These are phyloP conservation scores for Pisolithus marmoratus DNA, from an alignment of 768 basidiomycete genomes.

Conservation along the genomic window DNA sequence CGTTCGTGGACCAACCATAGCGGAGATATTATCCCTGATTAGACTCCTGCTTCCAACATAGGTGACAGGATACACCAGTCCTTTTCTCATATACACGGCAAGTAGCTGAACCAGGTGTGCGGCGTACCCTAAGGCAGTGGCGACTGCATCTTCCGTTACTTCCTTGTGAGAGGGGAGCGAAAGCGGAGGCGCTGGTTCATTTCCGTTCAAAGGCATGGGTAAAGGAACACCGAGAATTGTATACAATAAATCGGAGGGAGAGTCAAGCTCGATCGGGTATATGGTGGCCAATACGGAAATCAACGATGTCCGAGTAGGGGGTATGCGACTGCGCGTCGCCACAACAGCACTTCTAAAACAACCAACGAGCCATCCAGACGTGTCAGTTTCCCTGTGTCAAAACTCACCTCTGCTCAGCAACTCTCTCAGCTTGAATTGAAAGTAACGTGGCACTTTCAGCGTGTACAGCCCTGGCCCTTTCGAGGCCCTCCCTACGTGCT, in stretches of 20 bases:
- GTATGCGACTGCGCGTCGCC: constrained; percentile 44
- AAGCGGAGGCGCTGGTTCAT: constrained; percentile 83
- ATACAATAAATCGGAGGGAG: constrained; percentile 82
- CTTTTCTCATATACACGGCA: constrained; percentile 69
- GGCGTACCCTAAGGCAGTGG: constrained; percentile 86
- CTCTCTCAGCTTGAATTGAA: constrained; percentile 26
- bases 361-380: constrained; percentile 10
- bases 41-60: constrained; percentile 87
- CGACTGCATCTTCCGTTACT: constrained; percentile 80
- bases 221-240: constrained; percentile 84
- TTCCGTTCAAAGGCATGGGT: constrained; percentile 70
- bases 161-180: constrained; percentile 57
- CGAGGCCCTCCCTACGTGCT: constrained; percentile 42
- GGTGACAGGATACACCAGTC: constrained; percentile 83
- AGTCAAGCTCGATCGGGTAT: constrained; percentile 86
- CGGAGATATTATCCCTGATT: constrained; percentile 88
- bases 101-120: constrained; percentile 84
- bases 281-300: constrained; percentile 68
- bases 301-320: constrained; percentile 54
- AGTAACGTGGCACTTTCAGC: constrained; percentile 23
- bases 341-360: constrained; percentile 40
- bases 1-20: constrained; percentile 94
- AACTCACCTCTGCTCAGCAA: constrained; percentile 36
- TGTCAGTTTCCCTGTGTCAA: constrained; percentile 1
- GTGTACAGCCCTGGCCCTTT: constrained; percentile 36